Evolutionary conservation across 805 yeast species (phyloP).

Genomic region (Priceomyces medius): DNA sequence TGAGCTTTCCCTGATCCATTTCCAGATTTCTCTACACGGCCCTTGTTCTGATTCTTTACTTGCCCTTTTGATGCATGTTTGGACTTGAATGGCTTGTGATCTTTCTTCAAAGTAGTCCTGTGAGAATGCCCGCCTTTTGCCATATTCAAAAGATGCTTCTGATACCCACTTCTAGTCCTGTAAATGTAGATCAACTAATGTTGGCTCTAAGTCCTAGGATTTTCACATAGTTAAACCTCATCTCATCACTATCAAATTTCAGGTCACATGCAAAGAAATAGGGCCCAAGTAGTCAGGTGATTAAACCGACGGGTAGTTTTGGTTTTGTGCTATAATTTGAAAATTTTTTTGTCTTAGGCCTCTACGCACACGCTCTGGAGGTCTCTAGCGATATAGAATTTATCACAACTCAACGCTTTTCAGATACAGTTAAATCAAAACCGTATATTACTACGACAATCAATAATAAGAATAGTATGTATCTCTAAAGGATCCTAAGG

Average conservation of each 20-base stretch:
- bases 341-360: constrained; percentile 9
- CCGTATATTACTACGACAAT: not conserved
- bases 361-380: constrained; percentile 4
- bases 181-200: not conserved
- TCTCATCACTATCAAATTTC: not conserved
- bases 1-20: constrained; percentile 34
- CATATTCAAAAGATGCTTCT: constrained; percentile 9
- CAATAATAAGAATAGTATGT: constrained; percentile 1
- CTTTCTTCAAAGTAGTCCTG: constrained; percentile 77
- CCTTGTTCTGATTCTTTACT: constrained; percentile 75
- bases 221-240: constrained; percentile 1
- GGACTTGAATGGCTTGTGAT: constrained; percentile 88
- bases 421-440: not conserved
- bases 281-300: constrained; percentile 10
- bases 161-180: not conserved
- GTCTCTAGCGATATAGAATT: not conserved
- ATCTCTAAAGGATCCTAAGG: not conserved
- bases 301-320: not conserved
- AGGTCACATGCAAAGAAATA: constrained; percentile 11
- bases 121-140: constrained; percentile 65
- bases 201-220: not conserved
- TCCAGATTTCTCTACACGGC: constrained; percentile 74
- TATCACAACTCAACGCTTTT: not conserved
- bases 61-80: constrained; percentile 89
- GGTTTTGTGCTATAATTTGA: constrained; percentile 14